phyloP scores from a whole-genome alignment of 345 rosid species.

The Euphorbia tirucalli region DNA sequence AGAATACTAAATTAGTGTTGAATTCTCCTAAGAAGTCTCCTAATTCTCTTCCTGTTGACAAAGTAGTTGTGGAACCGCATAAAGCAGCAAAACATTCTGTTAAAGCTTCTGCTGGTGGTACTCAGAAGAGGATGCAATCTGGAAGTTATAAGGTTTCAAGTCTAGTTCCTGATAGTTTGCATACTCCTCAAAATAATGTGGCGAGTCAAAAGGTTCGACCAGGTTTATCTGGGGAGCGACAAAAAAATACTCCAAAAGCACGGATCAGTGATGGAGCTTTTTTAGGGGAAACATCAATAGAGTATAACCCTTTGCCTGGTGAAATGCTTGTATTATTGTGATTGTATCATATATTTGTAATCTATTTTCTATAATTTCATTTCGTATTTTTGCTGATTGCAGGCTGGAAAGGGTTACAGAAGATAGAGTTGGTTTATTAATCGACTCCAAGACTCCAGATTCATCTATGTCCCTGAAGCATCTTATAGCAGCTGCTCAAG shows the following conservation, averaged over 20 bases:
- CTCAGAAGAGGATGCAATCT: conserved; percentile 45
- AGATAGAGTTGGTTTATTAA: conserved; percentile 36
- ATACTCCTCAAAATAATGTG: conserved; percentile 43
- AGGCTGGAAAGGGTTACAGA: conserved; percentile 46
- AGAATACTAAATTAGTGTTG: conserved; percentile 37
- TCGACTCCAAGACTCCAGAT: conserved; percentile 54
- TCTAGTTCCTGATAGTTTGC: conserved; percentile 35
- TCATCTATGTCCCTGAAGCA: conserved; percentile 66
- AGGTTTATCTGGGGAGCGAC: conserved; percentile 48
- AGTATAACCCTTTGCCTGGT: conserved; percentile 32
- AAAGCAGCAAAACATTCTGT: conserved; percentile 39
- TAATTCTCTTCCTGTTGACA: conserved; percentile 9
- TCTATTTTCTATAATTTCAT: conserved; percentile 5
- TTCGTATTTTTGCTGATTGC: conserved; percentile 17
- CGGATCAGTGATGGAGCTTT: conserved; percentile 35
- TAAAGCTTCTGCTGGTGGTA: conserved; percentile 38
- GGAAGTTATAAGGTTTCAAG: conserved; percentile 40
- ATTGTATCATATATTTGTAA: conserved; percentile 6
- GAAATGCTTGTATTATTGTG: conserved; percentile 39
- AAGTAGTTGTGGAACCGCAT: conserved; percentile 40
- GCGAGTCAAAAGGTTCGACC: conserved; percentile 44
- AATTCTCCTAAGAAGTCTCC: conserved; percentile 62
- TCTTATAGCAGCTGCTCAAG: conserved; percentile 96
- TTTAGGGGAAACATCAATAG: conserved; percentile 39
- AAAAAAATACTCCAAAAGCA: conserved; percentile 47